Conservation (phyloP, 371 early-diverging fungal species). For the Lichtheimia corymbifera region DNA sequence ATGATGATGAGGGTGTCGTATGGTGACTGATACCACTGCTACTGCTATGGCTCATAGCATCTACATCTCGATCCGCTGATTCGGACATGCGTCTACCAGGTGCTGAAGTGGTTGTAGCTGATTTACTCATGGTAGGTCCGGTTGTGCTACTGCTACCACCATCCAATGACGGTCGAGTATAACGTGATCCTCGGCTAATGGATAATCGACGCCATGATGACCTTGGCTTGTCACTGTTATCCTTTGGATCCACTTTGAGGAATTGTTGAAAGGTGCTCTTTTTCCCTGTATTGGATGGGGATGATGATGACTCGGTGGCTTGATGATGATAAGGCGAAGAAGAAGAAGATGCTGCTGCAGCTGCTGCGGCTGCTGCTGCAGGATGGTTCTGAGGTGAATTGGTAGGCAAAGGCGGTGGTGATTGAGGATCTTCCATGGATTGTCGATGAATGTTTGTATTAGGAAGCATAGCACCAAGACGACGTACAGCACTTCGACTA, state of each 20-base stretch:
- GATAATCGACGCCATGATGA: conserved; percentile 19
- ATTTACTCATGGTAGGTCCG: not conserved
- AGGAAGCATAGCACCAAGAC: conserved; percentile 14
- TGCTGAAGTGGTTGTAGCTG: not conserved
- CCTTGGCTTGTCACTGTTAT: conserved; percentile 4
- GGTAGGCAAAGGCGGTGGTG: conserved; percentile 6
- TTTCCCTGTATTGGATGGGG: conserved; percentile 14
- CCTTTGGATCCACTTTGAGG: conserved; percentile 7
- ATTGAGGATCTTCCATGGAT: conserved; percentile 7
- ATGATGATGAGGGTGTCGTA: not conserved
- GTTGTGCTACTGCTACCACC: no score
- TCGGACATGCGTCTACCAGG: not conserved
- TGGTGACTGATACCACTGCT: not conserved
- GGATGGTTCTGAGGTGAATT: no score
- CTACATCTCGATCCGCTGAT: no score
- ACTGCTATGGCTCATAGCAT: no score
- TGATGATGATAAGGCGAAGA: not conserved
- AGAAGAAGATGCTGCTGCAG: not conserved
- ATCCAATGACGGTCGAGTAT: conserved; percentile 15
- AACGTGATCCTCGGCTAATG: conserved; percentile 6
- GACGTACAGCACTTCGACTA: conserved; percentile 24
- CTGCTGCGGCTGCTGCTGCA: no score
- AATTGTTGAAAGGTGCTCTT: conserved; percentile 13
- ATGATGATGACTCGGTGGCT: conserved; percentile 4
- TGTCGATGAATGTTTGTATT: conserved; percentile 13